phyloP scores from a whole-genome alignment of 2,329 filamentous ascomycete species.

The Paecilomyces fulvus region DNA sequence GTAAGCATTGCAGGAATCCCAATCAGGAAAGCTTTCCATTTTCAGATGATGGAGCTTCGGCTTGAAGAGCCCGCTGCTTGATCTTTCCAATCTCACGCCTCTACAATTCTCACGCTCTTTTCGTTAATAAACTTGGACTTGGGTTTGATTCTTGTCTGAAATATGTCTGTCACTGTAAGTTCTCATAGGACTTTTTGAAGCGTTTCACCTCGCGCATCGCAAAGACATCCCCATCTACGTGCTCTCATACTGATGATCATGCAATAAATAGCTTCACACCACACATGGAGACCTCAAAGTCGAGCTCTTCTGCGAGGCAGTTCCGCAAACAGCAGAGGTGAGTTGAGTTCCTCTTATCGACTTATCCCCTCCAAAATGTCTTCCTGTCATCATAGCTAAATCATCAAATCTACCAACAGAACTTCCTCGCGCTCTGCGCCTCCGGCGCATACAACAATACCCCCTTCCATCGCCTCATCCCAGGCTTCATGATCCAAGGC shows the following conservation, averaged over 20 bases:
- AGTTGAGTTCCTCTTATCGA: constrained; percentile 30
- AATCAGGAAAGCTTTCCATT: not conserved
- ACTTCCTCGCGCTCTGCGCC: constrained; percentile 59
- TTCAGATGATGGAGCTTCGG: not conserved
- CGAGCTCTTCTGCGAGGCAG: constrained; percentile 90
- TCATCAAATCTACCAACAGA: constrained; percentile 27
- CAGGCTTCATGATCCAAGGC: constrained; percentile 56
- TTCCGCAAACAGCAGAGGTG: constrained; percentile 84
- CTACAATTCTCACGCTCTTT: not conserved
- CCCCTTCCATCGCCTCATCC: constrained; percentile 56
- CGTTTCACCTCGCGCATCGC: not conserved
- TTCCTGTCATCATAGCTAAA: not conserved
- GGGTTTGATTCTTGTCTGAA: not conserved
- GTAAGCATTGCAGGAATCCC: not conserved
- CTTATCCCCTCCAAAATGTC: not conserved
- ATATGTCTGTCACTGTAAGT: constrained; percentile 5
- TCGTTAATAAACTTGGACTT: not conserved
- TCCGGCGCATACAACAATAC: constrained; percentile 52
- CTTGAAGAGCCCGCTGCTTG: not conserved
- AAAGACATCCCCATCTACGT: not conserved
- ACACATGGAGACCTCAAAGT: constrained; percentile 85
- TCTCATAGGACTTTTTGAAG: not conserved
- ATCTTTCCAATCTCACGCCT: not conserved
- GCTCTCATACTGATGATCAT: constrained; percentile 2
- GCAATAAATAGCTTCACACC: constrained; percentile 60